These are phyloP conservation scores for Teunomyces atbi DNA, from an alignment of 805 yeast genomes.

Conservation along the genomic window DNA sequence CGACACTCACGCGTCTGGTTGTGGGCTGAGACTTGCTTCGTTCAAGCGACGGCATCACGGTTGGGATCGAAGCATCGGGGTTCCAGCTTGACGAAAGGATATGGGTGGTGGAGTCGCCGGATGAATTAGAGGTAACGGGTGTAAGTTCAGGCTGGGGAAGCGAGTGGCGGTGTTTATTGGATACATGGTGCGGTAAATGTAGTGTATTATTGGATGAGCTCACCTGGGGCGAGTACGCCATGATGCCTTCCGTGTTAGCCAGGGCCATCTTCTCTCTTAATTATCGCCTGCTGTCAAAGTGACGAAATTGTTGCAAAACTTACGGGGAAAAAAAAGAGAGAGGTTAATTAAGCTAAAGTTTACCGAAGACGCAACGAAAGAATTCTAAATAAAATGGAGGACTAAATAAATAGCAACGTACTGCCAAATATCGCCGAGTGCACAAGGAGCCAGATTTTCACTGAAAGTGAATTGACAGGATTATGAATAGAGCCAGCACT, in stretches of 20 bases:
- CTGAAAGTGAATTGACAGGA: constrained; percentile 8
- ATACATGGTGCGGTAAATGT: neutral
- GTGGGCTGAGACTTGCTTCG: constrained; percentile 13
- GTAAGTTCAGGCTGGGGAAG: neutral
- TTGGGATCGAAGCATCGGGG: constrained; percentile 3
- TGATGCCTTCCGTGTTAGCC: no score
- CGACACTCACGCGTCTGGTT: constrained; percentile 10
- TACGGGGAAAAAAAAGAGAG: neutral
- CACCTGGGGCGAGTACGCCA: neutral
- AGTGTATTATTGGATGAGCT: neutral
- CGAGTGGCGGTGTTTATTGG: neutral
- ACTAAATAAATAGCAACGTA: constrained; percentile 15
- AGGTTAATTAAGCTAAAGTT: neutral
- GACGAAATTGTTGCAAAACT: neutral
- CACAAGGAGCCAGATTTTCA: constrained; percentile 12
- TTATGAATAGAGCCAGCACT: constrained; percentile 1
- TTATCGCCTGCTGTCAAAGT: neutral
- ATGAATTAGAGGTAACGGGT: neutral
- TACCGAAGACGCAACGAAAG: neutral
- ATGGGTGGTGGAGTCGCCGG: constrained; percentile 3
- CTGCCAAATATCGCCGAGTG: constrained; percentile 24
- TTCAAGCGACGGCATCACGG: constrained; percentile 5
- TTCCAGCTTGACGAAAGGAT: constrained; percentile 12
- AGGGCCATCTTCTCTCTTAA: no score
- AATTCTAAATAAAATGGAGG: neutral